These are phyloP conservation scores for Closterium sp. DNA, from an alignment of 139 green algal genomes.

Conservation along the genomic window DNA sequence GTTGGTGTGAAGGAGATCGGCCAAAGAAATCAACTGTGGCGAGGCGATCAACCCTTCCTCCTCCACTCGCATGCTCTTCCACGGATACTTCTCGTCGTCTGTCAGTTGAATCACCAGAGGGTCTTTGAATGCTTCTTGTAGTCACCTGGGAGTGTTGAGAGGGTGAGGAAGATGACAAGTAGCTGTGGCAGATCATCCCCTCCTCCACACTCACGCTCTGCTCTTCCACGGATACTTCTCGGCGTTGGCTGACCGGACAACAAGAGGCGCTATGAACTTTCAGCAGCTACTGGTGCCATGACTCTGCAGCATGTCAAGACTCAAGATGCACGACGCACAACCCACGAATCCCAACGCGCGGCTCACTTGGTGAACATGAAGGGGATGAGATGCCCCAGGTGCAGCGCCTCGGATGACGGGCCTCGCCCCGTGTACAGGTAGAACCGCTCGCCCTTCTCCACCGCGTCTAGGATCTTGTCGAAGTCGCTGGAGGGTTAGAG, in stretches of 20 bases:
- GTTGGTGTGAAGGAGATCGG: not conserved
- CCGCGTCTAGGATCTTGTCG: slow-evolving; percentile 80
- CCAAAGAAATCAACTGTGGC: not conserved
- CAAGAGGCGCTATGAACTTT: slow-evolving; percentile 49
- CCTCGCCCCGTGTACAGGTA: slow-evolving; percentile 92
- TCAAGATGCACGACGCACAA: not conserved
- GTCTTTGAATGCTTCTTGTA: slow-evolving; percentile 89
- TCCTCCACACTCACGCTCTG: not conserved
- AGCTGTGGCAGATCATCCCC: not conserved
- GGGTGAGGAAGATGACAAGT: not conserved
- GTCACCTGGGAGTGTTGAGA: slow-evolving; percentile 29
- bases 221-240: slow-evolving; percentile 63
- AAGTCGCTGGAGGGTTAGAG: slow-evolving; percentile 70
- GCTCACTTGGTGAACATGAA: slow-evolving; percentile 76
- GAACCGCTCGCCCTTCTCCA: slow-evolving; percentile 89
- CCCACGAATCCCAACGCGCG: not conserved
- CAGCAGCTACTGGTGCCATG: slow-evolving; percentile 52
- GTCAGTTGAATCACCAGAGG: slow-evolving; percentile 98
- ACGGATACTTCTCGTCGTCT: slow-evolving; percentile 84
- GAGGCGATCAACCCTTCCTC: not conserved
- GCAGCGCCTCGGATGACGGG: slow-evolving; percentile 92
- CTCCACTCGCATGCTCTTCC: slow-evolving; percentile 65
- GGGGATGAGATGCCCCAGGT: slow-evolving; percentile 95
- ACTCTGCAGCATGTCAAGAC: not conserved
- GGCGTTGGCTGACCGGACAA: slow-evolving; percentile 50